Conservation (phyloP, 148 eudicot genomes). For the Silene conica region DNA sequence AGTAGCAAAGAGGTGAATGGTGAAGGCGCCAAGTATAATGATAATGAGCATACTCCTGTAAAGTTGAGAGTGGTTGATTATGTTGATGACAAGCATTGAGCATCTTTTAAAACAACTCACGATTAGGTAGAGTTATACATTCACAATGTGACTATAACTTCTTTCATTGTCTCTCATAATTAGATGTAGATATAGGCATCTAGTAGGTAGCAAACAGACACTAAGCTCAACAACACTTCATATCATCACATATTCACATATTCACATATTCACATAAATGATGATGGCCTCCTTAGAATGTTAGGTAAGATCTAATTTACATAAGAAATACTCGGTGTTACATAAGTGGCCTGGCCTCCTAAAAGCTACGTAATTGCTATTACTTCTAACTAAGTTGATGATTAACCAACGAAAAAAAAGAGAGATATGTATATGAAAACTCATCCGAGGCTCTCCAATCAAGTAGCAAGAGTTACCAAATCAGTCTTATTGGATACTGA, state of each 20-base stretch:
- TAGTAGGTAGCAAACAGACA: slow-evolving; percentile 13
- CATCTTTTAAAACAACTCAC: background rate
- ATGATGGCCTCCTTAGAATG: slow-evolving; percentile 14
- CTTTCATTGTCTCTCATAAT: slow-evolving; percentile 1
- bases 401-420: too few species aligned
- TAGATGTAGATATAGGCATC: slow-evolving; percentile 3
- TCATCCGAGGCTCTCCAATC: too few species aligned
- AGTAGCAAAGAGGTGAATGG: background rate
- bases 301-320: slow-evolving; percentile 13
- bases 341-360: background rate
- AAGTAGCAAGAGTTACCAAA: too few species aligned
- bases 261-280: too few species aligned
- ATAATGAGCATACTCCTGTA: background rate
- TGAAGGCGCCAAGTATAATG: background rate
- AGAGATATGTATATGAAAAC: too few species aligned
- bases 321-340: background rate
- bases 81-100: slow-evolving; percentile 6
- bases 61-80: slow-evolving; percentile 10
- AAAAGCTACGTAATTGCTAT: background rate
- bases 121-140: slow-evolving; percentile 7
- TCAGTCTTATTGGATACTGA: too few species aligned
- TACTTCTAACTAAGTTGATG: too few species aligned
- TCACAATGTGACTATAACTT: background rate
- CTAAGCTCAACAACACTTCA: slow-evolving; percentile 12
- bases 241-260: too few species aligned